Evolutionary conservation across 1,139 yeast species (phyloP), one percentile per base, ranked within the genome.

Genomic region (Scheffersomyces parashehatae): DNA sequence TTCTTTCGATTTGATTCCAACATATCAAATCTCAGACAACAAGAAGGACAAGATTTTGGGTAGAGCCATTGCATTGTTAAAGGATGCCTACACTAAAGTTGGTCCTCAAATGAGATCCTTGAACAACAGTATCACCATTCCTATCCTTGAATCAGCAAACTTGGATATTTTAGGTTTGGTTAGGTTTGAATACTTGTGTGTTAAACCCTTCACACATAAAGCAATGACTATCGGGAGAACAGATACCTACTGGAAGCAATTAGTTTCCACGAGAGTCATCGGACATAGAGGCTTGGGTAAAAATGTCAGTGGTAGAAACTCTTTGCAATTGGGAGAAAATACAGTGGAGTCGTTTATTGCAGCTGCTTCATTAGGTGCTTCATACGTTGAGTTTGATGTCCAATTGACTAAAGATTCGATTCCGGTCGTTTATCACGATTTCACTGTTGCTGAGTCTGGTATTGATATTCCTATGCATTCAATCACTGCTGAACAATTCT

Each of bases 281-380:
- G 99, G 99, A 1, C 99, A 93, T 61, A 81, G 99, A 58, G 99
- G 99, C 6, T 73, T 90, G 52, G 99, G 99, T 51, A 91, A 90
- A 69, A 93, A 93, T 65, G 71, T 73, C 35, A 78, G 81, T 49
- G 77, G 79, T 39, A 78, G 85, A 42, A 83, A 82, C 51, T 87
- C 96, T 5, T 75, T 93, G 58, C 99, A 93, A 66, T 73, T 93
- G 48, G 99, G 99, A 36, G 99, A 93, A 60, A 93, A 93, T 60
- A 93, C 99, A 0, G 87, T 93, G 30, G 97, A 91, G 59, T 88
- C 96, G 1, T 93, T 93, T 54, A 88, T 93, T 60, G 96, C 97
- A 9, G 99, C 99, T 0, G 97, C 98, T 0, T 90, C 96, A 4
- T 71, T 93, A 53, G 99, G 99, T 32, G 93, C 93, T 1, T 83